Evolutionary conservation across 805 yeast genomes (phyloP).

Genomic region (Candida ficus): DNA sequence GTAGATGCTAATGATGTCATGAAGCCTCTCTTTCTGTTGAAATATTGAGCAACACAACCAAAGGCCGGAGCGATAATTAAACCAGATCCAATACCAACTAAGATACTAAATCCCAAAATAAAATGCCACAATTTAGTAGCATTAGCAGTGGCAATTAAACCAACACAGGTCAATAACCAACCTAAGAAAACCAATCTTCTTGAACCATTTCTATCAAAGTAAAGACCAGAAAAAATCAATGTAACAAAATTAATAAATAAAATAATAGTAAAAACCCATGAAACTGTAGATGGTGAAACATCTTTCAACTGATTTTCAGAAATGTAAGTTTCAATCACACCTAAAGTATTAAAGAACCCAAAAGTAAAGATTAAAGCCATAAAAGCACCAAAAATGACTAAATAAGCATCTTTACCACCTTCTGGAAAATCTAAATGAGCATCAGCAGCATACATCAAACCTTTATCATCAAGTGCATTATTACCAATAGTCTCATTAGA

Average conservation of each 20-base stretch:
- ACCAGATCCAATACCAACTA: slow-evolving; percentile 54
- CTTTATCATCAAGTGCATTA: not conserved
- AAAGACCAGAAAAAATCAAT: slow-evolving; percentile 50
- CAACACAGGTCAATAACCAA: slow-evolving; percentile 36
- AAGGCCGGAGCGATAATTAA: slow-evolving; percentile 51
- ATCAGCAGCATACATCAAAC: not conserved
- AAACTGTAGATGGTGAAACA: slow-evolving; percentile 40
- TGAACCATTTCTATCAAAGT: slow-evolving; percentile 52
- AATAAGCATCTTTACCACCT: slow-evolving; percentile 55
- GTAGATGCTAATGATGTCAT: slow-evolving; percentile 44
- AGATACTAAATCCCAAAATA: slow-evolving; percentile 48
- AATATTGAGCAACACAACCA: slow-evolving; percentile 62
- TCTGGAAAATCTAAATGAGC: slow-evolving; percentile 39
- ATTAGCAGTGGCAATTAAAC: slow-evolving; percentile 48
- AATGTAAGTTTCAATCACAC: slow-evolving; percentile 59
- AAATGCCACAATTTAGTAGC: slow-evolving; percentile 53
- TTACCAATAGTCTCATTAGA: not conserved
- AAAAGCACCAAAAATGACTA: slow-evolving; percentile 53
- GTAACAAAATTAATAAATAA: slow-evolving; percentile 42
- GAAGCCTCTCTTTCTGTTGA: slow-evolving; percentile 49
- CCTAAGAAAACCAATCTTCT: slow-evolving; percentile 37
- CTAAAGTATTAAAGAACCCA: slow-evolving; percentile 54
- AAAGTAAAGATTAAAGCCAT: slow-evolving; percentile 48
- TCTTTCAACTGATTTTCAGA: slow-evolving; percentile 47
- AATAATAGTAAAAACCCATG: slow-evolving; percentile 63